Evolutionary conservation across 371 early-diverging fungal species (phyloP).

Genomic region (Apophysomyces sp.): DNA sequence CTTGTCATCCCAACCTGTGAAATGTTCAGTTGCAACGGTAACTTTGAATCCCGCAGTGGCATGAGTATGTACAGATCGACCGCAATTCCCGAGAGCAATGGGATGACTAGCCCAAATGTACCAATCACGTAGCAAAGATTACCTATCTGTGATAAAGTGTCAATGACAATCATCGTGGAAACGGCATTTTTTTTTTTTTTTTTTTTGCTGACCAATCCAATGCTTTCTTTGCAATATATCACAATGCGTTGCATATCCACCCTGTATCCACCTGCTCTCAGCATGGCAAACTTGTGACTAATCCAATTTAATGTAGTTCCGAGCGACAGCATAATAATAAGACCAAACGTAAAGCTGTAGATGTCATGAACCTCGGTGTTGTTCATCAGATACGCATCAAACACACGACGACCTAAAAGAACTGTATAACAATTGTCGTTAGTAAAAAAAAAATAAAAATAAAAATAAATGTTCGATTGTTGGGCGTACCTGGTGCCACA

Average conservation of each 20-base stretch:
- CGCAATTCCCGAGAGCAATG: constrained; percentile 42
- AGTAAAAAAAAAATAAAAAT: neutral
- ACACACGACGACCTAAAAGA: constrained; percentile 43
- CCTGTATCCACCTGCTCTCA: constrained; percentile 1
- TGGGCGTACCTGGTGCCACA: constrained; percentile 45
- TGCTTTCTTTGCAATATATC: constrained; percentile 3
- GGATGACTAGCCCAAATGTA: constrained; percentile 40
- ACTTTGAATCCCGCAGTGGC: constrained; percentile 26
- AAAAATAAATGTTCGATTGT: constrained; percentile 7
- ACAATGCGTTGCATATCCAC: neutral
- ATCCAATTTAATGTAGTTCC: neutral
- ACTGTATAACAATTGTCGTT: too few species aligned
- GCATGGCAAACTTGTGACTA: constrained; percentile 5
- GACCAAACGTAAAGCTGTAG: constrained; percentile 37
- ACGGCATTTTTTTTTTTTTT: neutral
- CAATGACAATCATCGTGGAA: neutral
- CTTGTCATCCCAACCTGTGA: neutral
- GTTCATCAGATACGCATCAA: constrained; percentile 20
- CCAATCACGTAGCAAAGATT: constrained; percentile 25
- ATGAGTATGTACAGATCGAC: constrained; percentile 48
- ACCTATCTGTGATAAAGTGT: constrained; percentile 8
- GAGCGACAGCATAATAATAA: neutral
- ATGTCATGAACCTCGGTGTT: constrained; percentile 46
- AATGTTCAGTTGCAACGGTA: constrained; percentile 18
- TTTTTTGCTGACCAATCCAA: neutral